These are phyloP conservation scores for Mortierella sp. DNA, from an alignment of 371 early-diverging fungal species.

Conservation along the genomic window DNA sequence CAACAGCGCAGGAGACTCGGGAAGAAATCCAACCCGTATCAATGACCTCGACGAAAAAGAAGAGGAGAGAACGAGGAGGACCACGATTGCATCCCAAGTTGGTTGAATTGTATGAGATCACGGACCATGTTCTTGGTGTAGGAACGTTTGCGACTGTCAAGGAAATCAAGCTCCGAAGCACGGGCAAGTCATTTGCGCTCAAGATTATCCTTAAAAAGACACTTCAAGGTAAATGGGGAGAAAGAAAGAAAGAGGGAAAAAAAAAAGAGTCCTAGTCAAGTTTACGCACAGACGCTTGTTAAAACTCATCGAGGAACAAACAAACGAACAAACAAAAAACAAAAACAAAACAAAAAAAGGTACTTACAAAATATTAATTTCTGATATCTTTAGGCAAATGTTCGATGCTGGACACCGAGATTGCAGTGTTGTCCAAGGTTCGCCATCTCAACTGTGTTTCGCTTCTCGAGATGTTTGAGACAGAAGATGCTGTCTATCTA, in stretches of 20 bases:
- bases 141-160: slow-evolving; percentile 89
- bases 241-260: too few species aligned
- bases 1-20: not conserved
- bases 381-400: slow-evolving; percentile 62
- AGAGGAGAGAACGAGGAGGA: slow-evolving; percentile 1
- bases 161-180: slow-evolving; percentile 47
- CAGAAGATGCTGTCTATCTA: slow-evolving; percentile 80
- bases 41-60: not conserved
- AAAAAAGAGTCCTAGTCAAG: not conserved
- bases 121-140: slow-evolving; percentile 60
- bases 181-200: slow-evolving; percentile 67
- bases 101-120: slow-evolving; percentile 55
- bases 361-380: too few species aligned
- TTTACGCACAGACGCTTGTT: too few species aligned
- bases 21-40: not conserved
- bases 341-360: too few species aligned
- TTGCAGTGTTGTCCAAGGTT: slow-evolving; percentile 80
- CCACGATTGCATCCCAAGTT: slow-evolving; percentile 50
- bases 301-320: too few species aligned
- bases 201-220: slow-evolving; percentile 80
- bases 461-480: slow-evolving; percentile 82
- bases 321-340: too few species aligned
- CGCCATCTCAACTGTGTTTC: slow-evolving; percentile 84
- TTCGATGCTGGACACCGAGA: slow-evolving; percentile 84
- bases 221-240: slow-evolving; percentile 58